These are phyloP conservation scores for Didymella pinodella DNA, from an alignment of 2,329 filamentous ascomycete species.

Conservation along the genomic window DNA sequence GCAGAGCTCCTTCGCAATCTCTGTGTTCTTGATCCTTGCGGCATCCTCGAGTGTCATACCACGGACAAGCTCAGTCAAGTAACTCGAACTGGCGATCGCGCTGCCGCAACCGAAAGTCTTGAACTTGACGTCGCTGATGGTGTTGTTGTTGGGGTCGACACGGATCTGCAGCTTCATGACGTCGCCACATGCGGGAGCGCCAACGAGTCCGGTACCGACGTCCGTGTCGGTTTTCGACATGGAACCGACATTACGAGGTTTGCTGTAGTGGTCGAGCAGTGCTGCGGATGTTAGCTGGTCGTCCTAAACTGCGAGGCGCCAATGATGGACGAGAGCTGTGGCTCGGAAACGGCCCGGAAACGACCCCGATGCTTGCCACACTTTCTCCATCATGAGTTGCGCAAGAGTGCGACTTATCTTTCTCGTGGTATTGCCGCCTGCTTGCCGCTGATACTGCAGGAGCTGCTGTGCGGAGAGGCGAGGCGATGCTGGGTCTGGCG, in stretches of 20 bases:
- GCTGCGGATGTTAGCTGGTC: conserved; percentile 52
- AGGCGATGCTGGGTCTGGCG: conserved; percentile 59
- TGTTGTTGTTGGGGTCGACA: conserved; percentile 86
- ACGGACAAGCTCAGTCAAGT: conserved; percentile 91
- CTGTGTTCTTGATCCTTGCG: conserved; percentile 90
- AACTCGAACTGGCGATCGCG: conserved; percentile 93
- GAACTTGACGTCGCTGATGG: conserved; percentile 94
- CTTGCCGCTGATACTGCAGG: conserved; percentile 51
- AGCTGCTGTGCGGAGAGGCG: conserved; percentile 55
- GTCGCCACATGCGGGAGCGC: conserved; percentile 89
- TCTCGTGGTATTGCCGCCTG: conserved; percentile 69
- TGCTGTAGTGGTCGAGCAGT: conserved; percentile 82
- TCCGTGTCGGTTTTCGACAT: conserved; percentile 81
- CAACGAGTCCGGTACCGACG: conserved; percentile 90
- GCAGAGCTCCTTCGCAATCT: conserved; percentile 96
- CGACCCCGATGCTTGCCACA: conserved; percentile 25
- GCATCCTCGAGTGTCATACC: conserved; percentile 98
- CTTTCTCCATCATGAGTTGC: conserved; percentile 10
- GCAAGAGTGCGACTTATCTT: conserved; percentile 60
- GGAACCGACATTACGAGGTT: conserved; percentile 79
- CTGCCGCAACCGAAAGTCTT: conserved; percentile 97
- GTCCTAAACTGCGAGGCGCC: conserved; percentile 20
- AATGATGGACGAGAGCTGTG: conserved; percentile 4
- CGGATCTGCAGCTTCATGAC: conserved; percentile 95
- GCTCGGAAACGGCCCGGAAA: conserved; percentile 17